These are phyloP conservation scores for Fraxinus quadrangulata DNA, from an alignment of 257 asterid genomes.

Conservation along the genomic window DNA sequence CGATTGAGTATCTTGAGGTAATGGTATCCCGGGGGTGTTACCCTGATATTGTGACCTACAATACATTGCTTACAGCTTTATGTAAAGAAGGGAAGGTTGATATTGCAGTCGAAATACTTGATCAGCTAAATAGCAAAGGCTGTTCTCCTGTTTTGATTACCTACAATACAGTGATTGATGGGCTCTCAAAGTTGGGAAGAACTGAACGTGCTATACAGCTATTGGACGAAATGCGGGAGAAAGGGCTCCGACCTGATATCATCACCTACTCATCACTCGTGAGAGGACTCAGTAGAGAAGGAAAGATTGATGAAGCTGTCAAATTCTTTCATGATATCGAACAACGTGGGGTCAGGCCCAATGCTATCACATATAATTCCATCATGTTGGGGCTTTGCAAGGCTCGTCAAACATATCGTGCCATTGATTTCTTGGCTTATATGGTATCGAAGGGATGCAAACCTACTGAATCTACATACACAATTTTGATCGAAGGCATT, in stretches of 20 bases:
- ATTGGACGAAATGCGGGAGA: constrained; percentile 66
- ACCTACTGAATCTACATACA: constrained; percentile 81
- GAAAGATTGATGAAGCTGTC: constrained; percentile 72
- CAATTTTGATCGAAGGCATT: constrained; percentile 73
- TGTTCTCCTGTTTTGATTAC: constrained; percentile 85
- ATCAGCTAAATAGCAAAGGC: constrained; percentile 58
- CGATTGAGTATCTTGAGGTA: constrained; percentile 76
- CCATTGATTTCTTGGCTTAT: constrained; percentile 66
- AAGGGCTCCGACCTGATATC: constrained; percentile 68
- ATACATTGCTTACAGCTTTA: constrained; percentile 76
- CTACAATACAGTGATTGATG: constrained; percentile 80
- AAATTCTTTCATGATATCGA: constrained; percentile 64
- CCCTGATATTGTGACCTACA: constrained; percentile 89
- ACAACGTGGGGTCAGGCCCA: constrained; percentile 57
- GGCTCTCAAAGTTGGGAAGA: constrained; percentile 74
- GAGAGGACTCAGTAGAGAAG: constrained; percentile 77
- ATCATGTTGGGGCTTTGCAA: constrained; percentile 84
- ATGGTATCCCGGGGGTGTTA: constrained; percentile 81
- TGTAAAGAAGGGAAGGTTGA: constrained; percentile 88
- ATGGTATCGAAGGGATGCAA: constrained; percentile 82
- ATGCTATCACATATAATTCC: constrained; percentile 66
- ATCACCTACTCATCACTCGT: constrained; percentile 73
- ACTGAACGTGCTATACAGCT: constrained; percentile 60
- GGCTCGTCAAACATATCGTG: constrained; percentile 72
- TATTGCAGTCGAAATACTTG: constrained; percentile 71